phyloP scores from a whole-genome alignment of 257 asterid genomes.

The Linderniella brevidens region DNA sequence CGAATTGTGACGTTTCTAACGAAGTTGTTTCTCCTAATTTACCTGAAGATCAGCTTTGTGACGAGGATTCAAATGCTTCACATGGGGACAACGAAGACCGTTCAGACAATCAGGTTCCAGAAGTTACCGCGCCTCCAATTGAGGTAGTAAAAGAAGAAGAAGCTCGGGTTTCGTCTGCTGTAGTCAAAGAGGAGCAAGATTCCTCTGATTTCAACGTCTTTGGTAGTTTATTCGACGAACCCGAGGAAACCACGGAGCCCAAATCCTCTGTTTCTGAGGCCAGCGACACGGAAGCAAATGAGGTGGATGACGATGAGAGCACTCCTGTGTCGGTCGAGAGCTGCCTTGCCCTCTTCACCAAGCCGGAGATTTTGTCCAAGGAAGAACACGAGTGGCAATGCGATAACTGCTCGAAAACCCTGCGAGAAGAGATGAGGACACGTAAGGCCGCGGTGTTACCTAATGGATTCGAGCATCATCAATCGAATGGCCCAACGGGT shows the following conservation, averaged over 20 bases:
- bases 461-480: conserved; percentile 13
- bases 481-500: conserved; percentile 9
- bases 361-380: conserved; percentile 66
- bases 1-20: no score
- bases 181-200: conserved; percentile 28
- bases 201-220: conserved; percentile 44
- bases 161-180: conserved; percentile 16
- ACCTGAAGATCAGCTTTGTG: no score
- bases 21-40: no score
- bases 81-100: no score
- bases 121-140: no score
- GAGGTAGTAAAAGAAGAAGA: conserved; percentile 16
- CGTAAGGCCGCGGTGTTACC: conserved; percentile 13
- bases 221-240: conserved; percentile 71
- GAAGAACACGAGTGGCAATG: conserved; percentile 93
- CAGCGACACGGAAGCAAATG: conserved; percentile 83
- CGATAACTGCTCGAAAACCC: conserved; percentile 67
- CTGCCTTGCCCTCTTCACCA: conserved; percentile 59
- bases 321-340: conserved; percentile 79
- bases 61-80: no score
- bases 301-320: conserved; percentile 68
- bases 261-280: conserved; percentile 15
- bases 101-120: no score
- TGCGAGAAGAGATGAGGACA: conserved; percentile 27
- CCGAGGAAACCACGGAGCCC: conserved; percentile 30